phyloP scores from a whole-genome alignment of 2,329 filamentous ascomycete genomes.

The Trichoderma endophyticum region DNA sequence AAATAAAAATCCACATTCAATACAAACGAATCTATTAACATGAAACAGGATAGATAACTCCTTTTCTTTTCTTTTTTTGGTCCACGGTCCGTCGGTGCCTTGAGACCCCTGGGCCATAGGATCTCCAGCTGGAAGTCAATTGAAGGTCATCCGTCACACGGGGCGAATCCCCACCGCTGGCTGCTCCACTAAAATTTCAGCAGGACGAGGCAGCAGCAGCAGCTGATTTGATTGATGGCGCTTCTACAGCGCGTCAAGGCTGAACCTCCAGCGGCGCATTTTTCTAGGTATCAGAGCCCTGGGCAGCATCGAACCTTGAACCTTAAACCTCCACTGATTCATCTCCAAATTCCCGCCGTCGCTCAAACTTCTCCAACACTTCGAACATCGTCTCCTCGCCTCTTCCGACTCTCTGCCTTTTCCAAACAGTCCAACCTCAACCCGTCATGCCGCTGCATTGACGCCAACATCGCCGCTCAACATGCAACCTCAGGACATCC shows the following conservation, averaged over 20 bases:
- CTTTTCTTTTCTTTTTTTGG: no score
- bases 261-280: background rate
- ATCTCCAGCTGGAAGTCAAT: background rate
- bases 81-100: background rate
- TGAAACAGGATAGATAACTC: no score
- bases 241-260: background rate
- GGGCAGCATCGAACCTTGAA: background rate
- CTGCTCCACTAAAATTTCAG: conserved; percentile 13
- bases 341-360: background rate
- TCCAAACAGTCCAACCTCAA: background rate
- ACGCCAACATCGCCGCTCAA: background rate
- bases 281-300: background rate
- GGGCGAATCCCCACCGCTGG: background rate
- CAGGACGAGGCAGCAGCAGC: background rate
- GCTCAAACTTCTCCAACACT: no score
- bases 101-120: background rate
- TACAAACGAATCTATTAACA: background rate
- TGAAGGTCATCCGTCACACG: background rate
- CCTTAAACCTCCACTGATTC: background rate
- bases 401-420: background rate
- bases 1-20: background rate
- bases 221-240: background rate
- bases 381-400: background rate
- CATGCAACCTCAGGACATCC: conserved; percentile 45
- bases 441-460: conserved; percentile 1